Base-by-base conservation (phyloP, 305 asterid genomes). In the Striga hermonthica region DNA sequence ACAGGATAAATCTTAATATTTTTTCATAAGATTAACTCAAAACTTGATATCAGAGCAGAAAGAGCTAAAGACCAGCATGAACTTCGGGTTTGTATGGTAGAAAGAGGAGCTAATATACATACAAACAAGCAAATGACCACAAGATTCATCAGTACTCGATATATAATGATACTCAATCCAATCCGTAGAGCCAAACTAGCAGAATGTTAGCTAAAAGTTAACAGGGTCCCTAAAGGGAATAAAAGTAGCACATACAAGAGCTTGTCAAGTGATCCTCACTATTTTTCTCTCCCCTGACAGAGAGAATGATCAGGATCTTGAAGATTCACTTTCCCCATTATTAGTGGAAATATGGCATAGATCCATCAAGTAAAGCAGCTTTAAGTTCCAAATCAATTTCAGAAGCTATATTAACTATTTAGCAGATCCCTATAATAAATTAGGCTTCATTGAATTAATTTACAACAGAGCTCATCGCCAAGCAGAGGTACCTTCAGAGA, bases 1-100 rank as follows among this genome's bases (percentile, higher is more conserved):
- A 2, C 31, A 22, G 10, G 38, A 54, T 28, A 31, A 65, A 16
- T 22, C 7, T 67, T 60, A 44, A 64, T 48, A 60, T 54, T 68
- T 66, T 62, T 61, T 39, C 78, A 74, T 65, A 65, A 65, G 45
- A 43, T 34, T 57, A 55, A 28, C 70, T 15, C 41, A 71, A 2
- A 34, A 48, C 13, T 57, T 44, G 59, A 70, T 10, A 66, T 31
- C 43, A 56, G 22, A 66, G 62, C 36, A 63, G 13, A 69, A 61
- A 60, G 47, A 44, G 66, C 48, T 9, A 7, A 15, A 7, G 43
- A 43, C 47, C 15, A 41, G 6, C 8, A 48, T 38, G 58, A 6
- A 15, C 35, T 34, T 43, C 31, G 65, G 37, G 14, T 11, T 12
- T 1, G 3, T 7, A 0, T 9, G 52, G 4, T 53, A 71, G 1